Evolutionary conservation across 2,329 filamentous ascomycete species (phyloP).

Genomic region (Trichoderma sp.): DNA sequence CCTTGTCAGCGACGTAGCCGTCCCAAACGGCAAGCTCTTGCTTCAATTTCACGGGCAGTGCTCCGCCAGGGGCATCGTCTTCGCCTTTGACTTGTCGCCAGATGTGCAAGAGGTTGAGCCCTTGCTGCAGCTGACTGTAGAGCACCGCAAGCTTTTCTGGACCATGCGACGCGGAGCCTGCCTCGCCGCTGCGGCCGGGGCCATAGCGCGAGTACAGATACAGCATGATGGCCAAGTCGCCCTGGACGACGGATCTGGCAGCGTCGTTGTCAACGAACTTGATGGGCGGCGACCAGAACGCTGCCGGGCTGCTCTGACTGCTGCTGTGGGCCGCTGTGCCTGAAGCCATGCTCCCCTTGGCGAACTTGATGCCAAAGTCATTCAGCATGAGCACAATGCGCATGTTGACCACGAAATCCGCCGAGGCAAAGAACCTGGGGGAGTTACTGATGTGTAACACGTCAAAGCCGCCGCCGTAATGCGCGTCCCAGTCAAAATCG

Average conservation of each 20-base stretch:
- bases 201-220: slow-evolving; percentile 62
- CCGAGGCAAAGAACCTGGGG: slow-evolving; percentile 54
- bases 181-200: slow-evolving; percentile 30
- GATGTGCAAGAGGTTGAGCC: slow-evolving; percentile 41
- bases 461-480: slow-evolving; percentile 82
- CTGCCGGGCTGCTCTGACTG: background rate
- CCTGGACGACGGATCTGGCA: slow-evolving; percentile 50
- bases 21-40: slow-evolving; percentile 48
- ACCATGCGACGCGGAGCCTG: slow-evolving; percentile 33
- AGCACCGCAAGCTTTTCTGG: slow-evolving; percentile 41
- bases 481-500: slow-evolving; percentile 71
- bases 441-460: slow-evolving; percentile 68
- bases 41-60: slow-evolving; percentile 34
- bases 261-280: slow-evolving; percentile 60
- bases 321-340: slow-evolving; percentile 7
- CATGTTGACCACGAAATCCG: slow-evolving; percentile 52
- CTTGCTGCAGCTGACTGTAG: slow-evolving; percentile 48
- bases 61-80: slow-evolving; percentile 25
- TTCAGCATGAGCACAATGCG: slow-evolving; percentile 55
- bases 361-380: slow-evolving; percentile 51
- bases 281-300: slow-evolving; percentile 38
- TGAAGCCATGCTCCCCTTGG: slow-evolving; percentile 46
- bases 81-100: slow-evolving; percentile 38
- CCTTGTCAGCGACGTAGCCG: slow-evolving; percentile 34
- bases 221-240: slow-evolving; percentile 57